phyloP scores from a whole-genome alignment of 176 grass and related monocot species.

The Bromus sterilis region DNA sequence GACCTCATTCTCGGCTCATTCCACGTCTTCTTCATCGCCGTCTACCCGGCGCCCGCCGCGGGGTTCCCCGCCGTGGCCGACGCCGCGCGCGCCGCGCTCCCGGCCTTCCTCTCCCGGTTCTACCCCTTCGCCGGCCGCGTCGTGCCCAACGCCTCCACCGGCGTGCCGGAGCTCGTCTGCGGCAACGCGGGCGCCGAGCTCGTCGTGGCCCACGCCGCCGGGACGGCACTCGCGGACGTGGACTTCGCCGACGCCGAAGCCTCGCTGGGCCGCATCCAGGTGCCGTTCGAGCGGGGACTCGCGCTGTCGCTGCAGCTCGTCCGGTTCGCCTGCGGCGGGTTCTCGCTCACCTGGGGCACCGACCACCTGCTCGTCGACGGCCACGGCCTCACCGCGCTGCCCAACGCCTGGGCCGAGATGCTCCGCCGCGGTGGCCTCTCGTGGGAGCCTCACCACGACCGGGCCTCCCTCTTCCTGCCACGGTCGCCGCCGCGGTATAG shows the following conservation, averaged over 20 bases:
- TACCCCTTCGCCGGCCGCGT: slow-evolving; percentile 47
- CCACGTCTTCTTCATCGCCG: slow-evolving; percentile 36
- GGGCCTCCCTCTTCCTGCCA: slow-evolving; percentile 36
- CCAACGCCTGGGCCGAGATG: slow-evolving; percentile 50
- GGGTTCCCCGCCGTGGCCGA: slow-evolving; percentile 16
- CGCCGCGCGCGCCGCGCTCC: slow-evolving; percentile 9
- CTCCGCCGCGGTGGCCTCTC: slow-evolving; percentile 11
- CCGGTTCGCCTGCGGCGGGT: slow-evolving; percentile 60
- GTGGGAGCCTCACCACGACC: slow-evolving; percentile 47
- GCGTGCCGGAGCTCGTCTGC: slow-evolving; percentile 32
- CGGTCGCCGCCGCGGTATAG: slow-evolving; percentile 23
- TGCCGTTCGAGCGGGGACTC: slow-evolving; percentile 36
- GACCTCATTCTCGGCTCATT: slow-evolving; percentile 47
- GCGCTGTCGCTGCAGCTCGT: slow-evolving; percentile 74
- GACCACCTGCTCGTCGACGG: slow-evolving; percentile 66
- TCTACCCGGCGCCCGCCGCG: slow-evolving; percentile 2
- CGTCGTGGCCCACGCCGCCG: slow-evolving; percentile 29
- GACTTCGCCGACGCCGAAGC: slow-evolving; percentile 46
- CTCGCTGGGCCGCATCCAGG: slow-evolving; percentile 23
- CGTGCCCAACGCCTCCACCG: background rate
- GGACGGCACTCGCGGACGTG: slow-evolving; percentile 17
- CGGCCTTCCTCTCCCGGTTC: slow-evolving; percentile 37
- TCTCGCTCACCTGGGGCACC: slow-evolving; percentile 53
- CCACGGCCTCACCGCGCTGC: slow-evolving; percentile 39
- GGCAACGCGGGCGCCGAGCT: slow-evolving; percentile 63